These are phyloP conservation scores for Zalaria sp. DNA, from an alignment of 2,329 filamentous ascomycete genomes.

Conservation along the genomic window DNA sequence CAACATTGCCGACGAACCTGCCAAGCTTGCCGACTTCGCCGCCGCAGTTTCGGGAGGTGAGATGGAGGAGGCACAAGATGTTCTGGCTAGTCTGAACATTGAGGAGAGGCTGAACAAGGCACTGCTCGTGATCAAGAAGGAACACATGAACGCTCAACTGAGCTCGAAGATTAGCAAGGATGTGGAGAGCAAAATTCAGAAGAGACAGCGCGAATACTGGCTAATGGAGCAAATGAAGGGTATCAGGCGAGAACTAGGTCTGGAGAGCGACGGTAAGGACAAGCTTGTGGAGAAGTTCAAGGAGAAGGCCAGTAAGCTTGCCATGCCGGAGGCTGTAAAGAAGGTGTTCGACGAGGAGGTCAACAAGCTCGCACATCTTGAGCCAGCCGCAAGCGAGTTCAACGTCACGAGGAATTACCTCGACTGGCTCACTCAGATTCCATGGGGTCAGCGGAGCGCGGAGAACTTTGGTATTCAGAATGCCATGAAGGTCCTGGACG, in stretches of 20 bases:
- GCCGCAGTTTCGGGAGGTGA: constrained; percentile 93
- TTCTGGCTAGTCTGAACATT: constrained; percentile 76
- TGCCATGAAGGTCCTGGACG: constrained; percentile 78
- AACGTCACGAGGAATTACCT: constrained; percentile 97
- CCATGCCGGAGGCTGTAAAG: constrained; percentile 92
- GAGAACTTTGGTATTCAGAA: constrained; percentile 96
- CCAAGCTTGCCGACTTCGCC: constrained; percentile 91
- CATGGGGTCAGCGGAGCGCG: constrained; percentile 87
- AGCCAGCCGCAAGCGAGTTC: constrained; percentile 92
- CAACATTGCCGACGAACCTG: constrained; percentile 88
- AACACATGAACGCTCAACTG: constrained; percentile 93
- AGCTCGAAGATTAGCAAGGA: constrained; percentile 97
- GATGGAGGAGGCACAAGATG: constrained; percentile 80
- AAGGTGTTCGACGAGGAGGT: constrained; percentile 98
- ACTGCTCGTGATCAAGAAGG: constrained; percentile 86
- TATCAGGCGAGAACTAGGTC: constrained; percentile 84
- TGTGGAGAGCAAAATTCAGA: constrained; percentile 93
- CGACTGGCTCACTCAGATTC: constrained; percentile 96
- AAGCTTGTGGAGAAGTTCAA: constrained; percentile 96
- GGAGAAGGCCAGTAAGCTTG: constrained; percentile 82
- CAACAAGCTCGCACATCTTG: constrained; percentile 89
- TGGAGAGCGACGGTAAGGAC: constrained; percentile 96
- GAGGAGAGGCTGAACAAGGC: constrained; percentile 88
- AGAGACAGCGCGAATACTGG: constrained; percentile 95
- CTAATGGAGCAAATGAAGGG: constrained; percentile 99